Base-by-base conservation (phyloP, 257 asterid species). In the Solanum appendiculatum region DNA sequence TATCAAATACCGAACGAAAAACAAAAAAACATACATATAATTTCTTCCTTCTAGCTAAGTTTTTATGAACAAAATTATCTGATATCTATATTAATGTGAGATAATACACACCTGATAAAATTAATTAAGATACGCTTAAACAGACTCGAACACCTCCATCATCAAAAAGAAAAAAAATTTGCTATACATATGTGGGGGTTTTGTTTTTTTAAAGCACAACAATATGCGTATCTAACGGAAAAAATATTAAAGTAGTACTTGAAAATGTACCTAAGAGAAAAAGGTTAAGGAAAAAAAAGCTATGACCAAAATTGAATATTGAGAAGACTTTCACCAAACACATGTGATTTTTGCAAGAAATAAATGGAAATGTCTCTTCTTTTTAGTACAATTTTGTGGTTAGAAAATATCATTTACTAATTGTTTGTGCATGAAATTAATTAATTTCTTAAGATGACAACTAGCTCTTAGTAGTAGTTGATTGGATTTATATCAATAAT, bases 371-470 rank as follows among this genome's bases (percentile, higher is more conserved):
- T 80, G 85, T 80, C 40, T 80, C 85, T 29, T 16, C 16, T 80
- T 80, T 46, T 15, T 29, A 44, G 66, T 44, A 46, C 84, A 80
- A 46, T 78, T 78, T 78, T 78, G 84, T 78, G 84, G 84, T 64
- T 78, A 44, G 18, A 44, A 9, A 78, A 27, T 78, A 44, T 44
- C 39, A 12, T 14, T 15, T 15, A 44, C 25, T 44, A 9, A 5
- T 27, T 78, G 15, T 29, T 80, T 27, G 20, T 5, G 66, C n/a
- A 46, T 46, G 85, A 29, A 36, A 70, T 70, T 70, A 46, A 44
- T 80, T 78, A 46, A 44, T 80, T 16, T 27, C 9, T n/a, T 23
- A 15, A 78, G 25, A 42, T 42, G 63, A 70, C 77, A 69, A 33
- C 77, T 69, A 69, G 42, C 78, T 70, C 40, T 31, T 69, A 33